Evolutionary conservation across 169 alveolate species (phyloP).

Genomic region (Eimeria maxima): DNA sequence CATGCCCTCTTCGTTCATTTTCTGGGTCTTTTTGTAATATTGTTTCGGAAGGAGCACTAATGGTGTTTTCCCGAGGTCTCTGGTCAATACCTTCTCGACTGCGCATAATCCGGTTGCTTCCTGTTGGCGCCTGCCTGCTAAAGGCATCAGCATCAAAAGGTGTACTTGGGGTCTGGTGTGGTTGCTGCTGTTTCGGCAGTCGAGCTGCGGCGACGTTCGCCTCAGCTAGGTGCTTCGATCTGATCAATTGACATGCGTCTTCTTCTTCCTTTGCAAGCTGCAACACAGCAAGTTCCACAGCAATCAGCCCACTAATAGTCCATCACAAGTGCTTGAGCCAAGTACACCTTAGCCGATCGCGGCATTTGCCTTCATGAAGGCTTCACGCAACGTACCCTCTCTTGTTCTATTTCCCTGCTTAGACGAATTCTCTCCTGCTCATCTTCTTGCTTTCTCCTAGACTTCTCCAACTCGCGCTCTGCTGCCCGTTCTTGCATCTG

Average conservation of each 20-base stretch:
- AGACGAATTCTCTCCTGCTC: slow-evolving; percentile 69
- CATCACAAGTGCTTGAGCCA: neutral
- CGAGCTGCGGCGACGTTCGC: slow-evolving; percentile 52
- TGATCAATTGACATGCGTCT: slow-evolving; percentile 41
- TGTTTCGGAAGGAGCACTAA: neutral
- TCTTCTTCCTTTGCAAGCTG: slow-evolving; percentile 70
- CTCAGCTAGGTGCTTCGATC: slow-evolving; percentile 64
- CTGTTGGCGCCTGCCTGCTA: neutral
- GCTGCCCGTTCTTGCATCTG: slow-evolving; percentile 67
- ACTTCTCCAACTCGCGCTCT: slow-evolving; percentile 42
- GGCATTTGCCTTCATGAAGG: neutral
- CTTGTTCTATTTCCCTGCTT: slow-evolving; percentile 53
- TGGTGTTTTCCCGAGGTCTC: neutral
- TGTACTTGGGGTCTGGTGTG: neutral
- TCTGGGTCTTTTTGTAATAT: neutral
- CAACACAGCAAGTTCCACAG: neutral
- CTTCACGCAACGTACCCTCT: neutral
- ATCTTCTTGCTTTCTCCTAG: slow-evolving; percentile 34
- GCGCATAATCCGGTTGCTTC: neutral
- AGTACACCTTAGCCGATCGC: neutral
- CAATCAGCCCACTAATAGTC: neutral
- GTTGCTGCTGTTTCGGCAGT: slow-evolving; percentile 24
- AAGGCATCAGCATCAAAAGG: neutral
- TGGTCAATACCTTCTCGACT: neutral
- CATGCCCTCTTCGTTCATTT: neutral